Evolutionary conservation across 2,329 filamentous ascomycete species (phyloP).

Genomic region (Phialemoniopsis sp.): DNA sequence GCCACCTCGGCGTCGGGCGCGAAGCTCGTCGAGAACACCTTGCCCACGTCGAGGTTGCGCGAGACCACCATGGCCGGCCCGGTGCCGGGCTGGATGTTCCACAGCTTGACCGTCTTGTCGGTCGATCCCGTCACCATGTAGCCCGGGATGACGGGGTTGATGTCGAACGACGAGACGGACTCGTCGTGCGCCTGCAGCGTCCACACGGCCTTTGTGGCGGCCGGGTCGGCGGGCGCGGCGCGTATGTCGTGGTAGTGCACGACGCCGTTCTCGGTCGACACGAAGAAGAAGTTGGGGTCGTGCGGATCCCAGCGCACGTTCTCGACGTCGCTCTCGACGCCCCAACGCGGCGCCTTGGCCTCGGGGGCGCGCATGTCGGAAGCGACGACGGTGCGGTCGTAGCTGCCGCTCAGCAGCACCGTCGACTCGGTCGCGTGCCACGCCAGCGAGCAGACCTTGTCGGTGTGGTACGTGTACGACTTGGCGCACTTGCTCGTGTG

Average conservation of each 20-base stretch:
- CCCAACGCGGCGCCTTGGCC: slow-evolving; percentile 77
- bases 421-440: slow-evolving; percentile 91
- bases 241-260: slow-evolving; percentile 91
- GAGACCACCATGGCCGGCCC: slow-evolving; percentile 89
- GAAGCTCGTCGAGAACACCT: slow-evolving; percentile 88
- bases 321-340: slow-evolving; percentile 94
- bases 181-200: slow-evolving; percentile 93
- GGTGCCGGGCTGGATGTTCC: slow-evolving; percentile 72
- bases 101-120: slow-evolving; percentile 94
- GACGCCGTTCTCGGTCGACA: slow-evolving; percentile 86
- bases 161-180: slow-evolving; percentile 85
- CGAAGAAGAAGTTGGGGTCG: slow-evolving; percentile 89
- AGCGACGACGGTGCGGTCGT: slow-evolving; percentile 91
- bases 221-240: slow-evolving; percentile 67
- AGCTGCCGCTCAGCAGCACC: slow-evolving; percentile 85
- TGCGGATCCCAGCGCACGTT: slow-evolving; percentile 90
- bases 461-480: slow-evolving; percentile 92
- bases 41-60: slow-evolving; percentile 88
- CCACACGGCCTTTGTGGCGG: slow-evolving; percentile 82
- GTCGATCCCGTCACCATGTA: slow-evolving; percentile 92
- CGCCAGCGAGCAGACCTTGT: slow-evolving; percentile 94
- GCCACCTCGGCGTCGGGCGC: slow-evolving; percentile 87
- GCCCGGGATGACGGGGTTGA: slow-evolving; percentile 85
- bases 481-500: slow-evolving; percentile 90
- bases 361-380: slow-evolving; percentile 94